These are phyloP conservation scores for Metschnikowia noctiluminum DNA, from an alignment of 805 yeast species.

Conservation along the genomic window DNA sequence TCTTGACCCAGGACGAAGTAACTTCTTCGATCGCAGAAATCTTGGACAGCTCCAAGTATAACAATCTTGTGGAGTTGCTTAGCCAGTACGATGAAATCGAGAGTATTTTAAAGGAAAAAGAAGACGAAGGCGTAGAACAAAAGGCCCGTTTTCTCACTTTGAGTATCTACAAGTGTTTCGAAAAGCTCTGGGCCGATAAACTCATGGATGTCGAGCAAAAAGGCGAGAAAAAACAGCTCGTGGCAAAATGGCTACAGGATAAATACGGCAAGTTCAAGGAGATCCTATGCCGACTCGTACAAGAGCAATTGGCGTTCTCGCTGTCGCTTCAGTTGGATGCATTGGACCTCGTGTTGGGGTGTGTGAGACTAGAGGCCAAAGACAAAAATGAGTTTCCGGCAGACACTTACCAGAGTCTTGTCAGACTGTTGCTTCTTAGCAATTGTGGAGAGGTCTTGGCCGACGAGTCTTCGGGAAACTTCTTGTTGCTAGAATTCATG, in stretches of 20 bases:
- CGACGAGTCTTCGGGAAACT: constrained; percentile 49
- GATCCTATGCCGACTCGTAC: constrained; percentile 40
- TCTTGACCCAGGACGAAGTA: constrained; percentile 22
- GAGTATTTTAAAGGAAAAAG: constrained; percentile 12
- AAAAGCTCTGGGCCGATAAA: constrained; percentile 42
- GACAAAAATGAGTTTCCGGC: constrained; percentile 60
- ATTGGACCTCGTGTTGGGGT: constrained; percentile 53
- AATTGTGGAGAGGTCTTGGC: constrained; percentile 35
- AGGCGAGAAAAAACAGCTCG: constrained; percentile 45
- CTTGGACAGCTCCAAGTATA: constrained; percentile 48
- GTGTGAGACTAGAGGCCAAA: constrained; percentile 54
- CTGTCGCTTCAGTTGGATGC: constrained; percentile 50
- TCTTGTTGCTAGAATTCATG: constrained; percentile 52
- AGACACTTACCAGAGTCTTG: constrained; percentile 43
- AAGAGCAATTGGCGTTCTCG: constrained; percentile 41
- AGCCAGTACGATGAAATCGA: constrained; percentile 31
- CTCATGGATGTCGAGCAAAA: constrained; percentile 26
- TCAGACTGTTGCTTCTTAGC: constrained; percentile 28
- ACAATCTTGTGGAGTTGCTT: constrained; percentile 50
- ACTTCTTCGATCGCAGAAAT: constrained; percentile 28
- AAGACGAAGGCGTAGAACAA: constrained; percentile 25
- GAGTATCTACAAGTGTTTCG: constrained; percentile 46
- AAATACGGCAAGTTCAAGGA: constrained; percentile 54
- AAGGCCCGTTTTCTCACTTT: constrained; percentile 41
- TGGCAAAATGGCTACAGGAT: constrained; percentile 62